Evolutionary conservation across 2,329 filamentous ascomycete species (phyloP), one percentile per base, ranked within the genome.

Genomic region (Stagonosporopsis cucurbitacearum): DNA sequence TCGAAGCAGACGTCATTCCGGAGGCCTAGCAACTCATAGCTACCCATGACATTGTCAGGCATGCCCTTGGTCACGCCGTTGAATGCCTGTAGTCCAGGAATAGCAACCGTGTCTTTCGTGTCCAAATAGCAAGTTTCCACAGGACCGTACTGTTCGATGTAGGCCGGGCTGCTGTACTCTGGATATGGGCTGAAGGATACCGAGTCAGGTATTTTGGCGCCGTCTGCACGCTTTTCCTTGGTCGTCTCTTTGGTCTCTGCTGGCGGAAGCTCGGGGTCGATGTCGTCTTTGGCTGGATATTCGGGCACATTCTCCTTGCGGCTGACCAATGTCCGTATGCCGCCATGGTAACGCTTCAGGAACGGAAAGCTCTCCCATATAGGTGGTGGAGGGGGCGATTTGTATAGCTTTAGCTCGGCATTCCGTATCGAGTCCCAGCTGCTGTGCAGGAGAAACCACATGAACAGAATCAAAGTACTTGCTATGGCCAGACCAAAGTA

Each of bases 1-100:
- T 99, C 95, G 70, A 96, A 97, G 78, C 95, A 99, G 42, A 97
- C 85, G 67, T 96, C 89, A 63, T 96, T 86, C 17, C 89, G 86
- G 32, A 98, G 79, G 0, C 87, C 88, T 12, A 98, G 77, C 36
- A 94, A 75, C 9, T 92, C 86, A 67, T 96, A 93, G 0, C 92
- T 96, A n/a, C 95, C 95, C 69, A 94, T 84, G 2, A 91, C 85
- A 55, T 92, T 85, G 44, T 95, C 86, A 0, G 95, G 95, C 73
- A 96, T 96, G 1, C 93, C 94, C 55, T 85, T 82, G 0, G 92
- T 90, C 2, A 95, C 84, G 3, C 94, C 94, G 11, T 88, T 80
- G 65, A 90, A 93, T 63, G 88, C 89, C 19, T 87, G 86, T 40
- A 96, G 78, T 5, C 82, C 76, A 0, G 94, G 94, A 3, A 94